Percentiles rank a stretch among this genome's conserved stretches.
These are phyloP conservation scores for Galerina marginata DNA, from an alignment of 768 basidiomycete species.

Conservation along the genomic window DNA sequence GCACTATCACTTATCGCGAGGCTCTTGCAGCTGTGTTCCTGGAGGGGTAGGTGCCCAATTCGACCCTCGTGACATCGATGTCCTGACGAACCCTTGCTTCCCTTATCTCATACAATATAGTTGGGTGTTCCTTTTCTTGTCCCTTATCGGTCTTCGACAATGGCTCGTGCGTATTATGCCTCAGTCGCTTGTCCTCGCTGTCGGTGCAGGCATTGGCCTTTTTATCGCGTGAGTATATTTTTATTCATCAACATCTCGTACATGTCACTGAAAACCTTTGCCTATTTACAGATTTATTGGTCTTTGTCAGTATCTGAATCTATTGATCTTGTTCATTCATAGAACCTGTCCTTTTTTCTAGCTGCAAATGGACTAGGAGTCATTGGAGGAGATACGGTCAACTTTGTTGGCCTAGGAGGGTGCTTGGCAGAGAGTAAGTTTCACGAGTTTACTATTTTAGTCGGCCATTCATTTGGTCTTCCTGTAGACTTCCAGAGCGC, in stretches of 20 bases:
- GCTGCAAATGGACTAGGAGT: constrained; percentile 73
- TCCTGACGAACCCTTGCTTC: not conserved
- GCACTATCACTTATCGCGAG: constrained; percentile 75
- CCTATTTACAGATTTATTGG: constrained; percentile 66
- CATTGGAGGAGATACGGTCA: constrained; percentile 73
- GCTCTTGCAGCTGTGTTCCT: constrained; percentile 87
- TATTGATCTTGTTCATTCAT: not conserved
- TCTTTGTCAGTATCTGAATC: constrained; percentile 50
- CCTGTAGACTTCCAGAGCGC: constrained; percentile 44
- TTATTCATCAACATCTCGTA: not conserved
- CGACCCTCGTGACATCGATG: not conserved
- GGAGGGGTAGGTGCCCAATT: constrained; percentile 64
- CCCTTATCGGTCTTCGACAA: constrained; percentile 83
- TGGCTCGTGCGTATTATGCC: constrained; percentile 92
- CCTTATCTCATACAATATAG: constrained; percentile 37
- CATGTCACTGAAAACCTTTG: constrained; percentile 9
- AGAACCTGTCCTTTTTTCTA: constrained; percentile 27
- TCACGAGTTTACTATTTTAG: not conserved
- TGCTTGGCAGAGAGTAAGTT: constrained; percentile 58
- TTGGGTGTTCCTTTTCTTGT: constrained; percentile 83
- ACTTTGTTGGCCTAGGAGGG: constrained; percentile 79
- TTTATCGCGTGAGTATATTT: constrained; percentile 74
- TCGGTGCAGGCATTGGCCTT: constrained; percentile 86
- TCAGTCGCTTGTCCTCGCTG: constrained; percentile 82
- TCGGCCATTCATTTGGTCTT: not conserved